Evolutionary conservation across 306 rosid species (phyloP).

Genomic region (Begonia masoniana): DNA sequence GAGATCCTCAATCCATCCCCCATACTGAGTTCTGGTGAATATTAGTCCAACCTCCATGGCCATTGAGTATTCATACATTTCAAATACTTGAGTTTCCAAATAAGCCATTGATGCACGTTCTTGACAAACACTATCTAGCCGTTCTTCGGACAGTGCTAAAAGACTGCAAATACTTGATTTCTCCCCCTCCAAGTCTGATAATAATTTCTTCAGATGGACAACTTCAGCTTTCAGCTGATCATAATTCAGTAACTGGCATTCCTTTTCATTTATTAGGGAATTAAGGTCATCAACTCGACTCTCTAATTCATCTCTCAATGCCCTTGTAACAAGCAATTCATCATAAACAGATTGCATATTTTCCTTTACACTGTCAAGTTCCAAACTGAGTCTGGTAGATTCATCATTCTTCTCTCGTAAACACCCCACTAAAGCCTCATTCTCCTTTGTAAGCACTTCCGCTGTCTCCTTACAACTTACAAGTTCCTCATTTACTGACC

Average conservation of each 20-base stretch:
- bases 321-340: constrained; percentile 41
- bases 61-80: constrained; percentile 41
- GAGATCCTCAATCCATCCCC: constrained; percentile 36
- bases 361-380: constrained; percentile 36
- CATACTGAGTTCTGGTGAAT: constrained; percentile 54
- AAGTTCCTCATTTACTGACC: constrained; percentile 34
- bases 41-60: constrained; percentile 45
- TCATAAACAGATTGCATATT: constrained; percentile 28
- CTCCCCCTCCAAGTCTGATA: constrained; percentile 48
- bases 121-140: constrained; percentile 26
- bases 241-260: constrained; percentile 37
- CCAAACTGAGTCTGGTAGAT: constrained; percentile 37
- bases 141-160: constrained; percentile 40
- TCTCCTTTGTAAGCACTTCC: constrained; percentile 37
- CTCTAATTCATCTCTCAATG: constrained; percentile 36
- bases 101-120: constrained; percentile 34
- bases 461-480: constrained; percentile 39
- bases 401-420: constrained; percentile 45
- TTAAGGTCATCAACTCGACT: constrained; percentile 43
- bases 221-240: constrained; percentile 48
- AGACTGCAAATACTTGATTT: constrained; percentile 44
- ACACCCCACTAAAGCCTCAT: constrained; percentile 38
- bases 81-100: constrained; percentile 49
- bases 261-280: constrained; percentile 44
- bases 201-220: constrained; percentile 41